Conservation (phyloP, 1,139 yeast genomes). For the Magnusiomyces magnusii region DNA sequence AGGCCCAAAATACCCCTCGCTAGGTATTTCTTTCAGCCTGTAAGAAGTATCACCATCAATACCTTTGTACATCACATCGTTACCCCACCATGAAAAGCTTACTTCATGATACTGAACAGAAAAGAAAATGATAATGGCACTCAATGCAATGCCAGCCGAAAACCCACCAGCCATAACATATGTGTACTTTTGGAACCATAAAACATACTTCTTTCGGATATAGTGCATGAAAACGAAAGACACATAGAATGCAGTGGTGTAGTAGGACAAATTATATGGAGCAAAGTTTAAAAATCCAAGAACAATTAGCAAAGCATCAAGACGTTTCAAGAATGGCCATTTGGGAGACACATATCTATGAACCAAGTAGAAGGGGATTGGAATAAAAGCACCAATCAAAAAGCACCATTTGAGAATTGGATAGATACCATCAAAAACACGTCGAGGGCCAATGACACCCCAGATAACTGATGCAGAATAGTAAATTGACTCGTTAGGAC, state of each 20-base stretch:
- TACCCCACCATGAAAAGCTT: slow-evolving; percentile 53
- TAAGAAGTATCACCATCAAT: slow-evolving; percentile 37
- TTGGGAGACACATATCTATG: slow-evolving; percentile 43
- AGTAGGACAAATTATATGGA: slow-evolving; percentile 45
- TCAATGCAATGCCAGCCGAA: slow-evolving; percentile 54
- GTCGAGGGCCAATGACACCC: slow-evolving; percentile 64
- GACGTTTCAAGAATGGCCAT: slow-evolving; percentile 39
- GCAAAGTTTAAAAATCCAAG: slow-evolving; percentile 34
- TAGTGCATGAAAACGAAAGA: slow-evolving; percentile 46
- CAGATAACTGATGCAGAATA: slow-evolving; percentile 50
- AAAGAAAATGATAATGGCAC: slow-evolving; percentile 38
- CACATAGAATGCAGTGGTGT: slow-evolving; percentile 43
- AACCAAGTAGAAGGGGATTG: slow-evolving; percentile 38
- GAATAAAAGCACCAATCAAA: slow-evolving; percentile 44
- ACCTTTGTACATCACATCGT: slow-evolving; percentile 38
- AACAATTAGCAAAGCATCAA: slow-evolving; percentile 49
- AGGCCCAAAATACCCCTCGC: slow-evolving; percentile 44
- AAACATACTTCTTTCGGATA: slow-evolving; percentile 42
- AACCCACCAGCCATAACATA: slow-evolving; percentile 51
- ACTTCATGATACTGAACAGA: slow-evolving; percentile 41
- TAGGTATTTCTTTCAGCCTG: slow-evolving; percentile 33
- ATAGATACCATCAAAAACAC: slow-evolving; percentile 43
- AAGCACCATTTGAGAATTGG: slow-evolving; percentile 45
- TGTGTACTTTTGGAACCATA: slow-evolving; percentile 44
- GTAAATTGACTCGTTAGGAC: slow-evolving; percentile 39